These are phyloP conservation scores for Amesomyces nigricolor DNA, from an alignment of 2,329 filamentous ascomycete species.

Conservation along the genomic window DNA sequence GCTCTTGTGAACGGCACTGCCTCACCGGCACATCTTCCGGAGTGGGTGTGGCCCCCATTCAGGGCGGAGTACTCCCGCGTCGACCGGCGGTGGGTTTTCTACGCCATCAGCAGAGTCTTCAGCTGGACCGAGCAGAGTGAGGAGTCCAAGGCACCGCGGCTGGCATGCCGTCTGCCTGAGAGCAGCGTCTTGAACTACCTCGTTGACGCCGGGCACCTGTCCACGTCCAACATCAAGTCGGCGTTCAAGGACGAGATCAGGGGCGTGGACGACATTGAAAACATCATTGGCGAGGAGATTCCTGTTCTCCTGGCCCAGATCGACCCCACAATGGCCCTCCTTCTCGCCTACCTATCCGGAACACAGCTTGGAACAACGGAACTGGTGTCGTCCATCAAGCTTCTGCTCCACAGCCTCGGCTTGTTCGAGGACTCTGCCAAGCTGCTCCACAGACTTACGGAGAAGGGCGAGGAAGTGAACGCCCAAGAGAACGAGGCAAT, in stretches of 20 bases:
- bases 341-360: slow-evolving; percentile 59
- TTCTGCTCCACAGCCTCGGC: slow-evolving; percentile 65
- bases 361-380: slow-evolving; percentile 62
- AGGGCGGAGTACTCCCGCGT: slow-evolving; percentile 46
- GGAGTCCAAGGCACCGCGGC: slow-evolving; percentile 37
- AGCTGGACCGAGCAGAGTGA: slow-evolving; percentile 45
- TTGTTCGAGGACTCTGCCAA: slow-evolving; percentile 43
- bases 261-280: slow-evolving; percentile 39
- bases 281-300: slow-evolving; percentile 54
- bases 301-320: slow-evolving; percentile 56
- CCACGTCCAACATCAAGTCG: slow-evolving; percentile 52
- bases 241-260: slow-evolving; percentile 48
- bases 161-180: slow-evolving; percentile 42
- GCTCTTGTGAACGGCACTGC: slow-evolving; percentile 13
- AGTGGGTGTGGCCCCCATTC: slow-evolving; percentile 48
- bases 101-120: slow-evolving; percentile 57
- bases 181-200: slow-evolving; percentile 55
- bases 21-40: slow-evolving; percentile 30
- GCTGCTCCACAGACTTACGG: slow-evolving; percentile 26
- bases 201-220: slow-evolving; percentile 55
- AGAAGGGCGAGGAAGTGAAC: slow-evolving; percentile 28
- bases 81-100: slow-evolving; percentile 61
- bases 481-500: slow-evolving; percentile 34
- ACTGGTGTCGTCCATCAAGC: slow-evolving; percentile 59
- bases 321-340: slow-evolving; percentile 63